These are phyloP conservation scores for Alternaria sp. DNA, from an alignment of 2,329 filamentous ascomycete species.

Conservation along the genomic window DNA sequence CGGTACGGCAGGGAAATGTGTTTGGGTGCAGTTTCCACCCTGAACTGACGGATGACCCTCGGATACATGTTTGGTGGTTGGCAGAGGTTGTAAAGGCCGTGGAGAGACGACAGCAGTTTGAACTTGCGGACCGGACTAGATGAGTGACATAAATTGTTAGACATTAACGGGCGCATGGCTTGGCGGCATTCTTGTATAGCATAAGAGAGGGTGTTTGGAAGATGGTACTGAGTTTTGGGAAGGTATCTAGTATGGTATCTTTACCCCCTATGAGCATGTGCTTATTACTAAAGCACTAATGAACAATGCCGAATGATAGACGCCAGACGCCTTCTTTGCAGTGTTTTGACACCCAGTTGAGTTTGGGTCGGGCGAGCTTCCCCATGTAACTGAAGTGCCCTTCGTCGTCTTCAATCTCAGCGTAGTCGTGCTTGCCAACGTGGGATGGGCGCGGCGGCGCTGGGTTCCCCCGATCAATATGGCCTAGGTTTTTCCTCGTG, in stretches of 20 bases:
- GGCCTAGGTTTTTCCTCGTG: not conserved
- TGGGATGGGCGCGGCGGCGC: not conserved
- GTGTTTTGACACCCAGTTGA: not conserved
- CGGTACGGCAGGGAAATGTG: slow-evolving; percentile 87
- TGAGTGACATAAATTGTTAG: slow-evolving; percentile 1
- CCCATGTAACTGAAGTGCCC: not conserved
- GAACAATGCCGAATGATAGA: slow-evolving; percentile 6
- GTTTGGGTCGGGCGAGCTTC: not conserved
- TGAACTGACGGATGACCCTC: slow-evolving; percentile 83
- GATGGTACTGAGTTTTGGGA: slow-evolving; percentile 1
- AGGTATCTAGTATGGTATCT: slow-evolving; percentile 3
- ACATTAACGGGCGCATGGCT: not conserved
- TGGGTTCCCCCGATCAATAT: not conserved
- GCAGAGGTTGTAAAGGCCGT: slow-evolving; percentile 63
- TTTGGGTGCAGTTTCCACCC: slow-evolving; percentile 97
- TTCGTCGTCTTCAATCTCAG: not conserved
- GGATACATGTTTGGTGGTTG: slow-evolving; percentile 96
- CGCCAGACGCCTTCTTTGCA: slow-evolving; percentile 28
- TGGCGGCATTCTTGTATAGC: not conserved
- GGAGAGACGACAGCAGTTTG: slow-evolving; percentile 39
- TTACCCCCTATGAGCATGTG: not conserved
- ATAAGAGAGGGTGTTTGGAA: slow-evolving; percentile 19
- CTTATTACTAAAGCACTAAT: slow-evolving; percentile 2
- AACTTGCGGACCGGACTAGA: slow-evolving; percentile 38
- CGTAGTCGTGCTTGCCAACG: not conserved